Evolutionary conservation across 2,329 filamentous ascomycete species (phyloP).

Genomic region (Metarhizium rileyi): DNA sequence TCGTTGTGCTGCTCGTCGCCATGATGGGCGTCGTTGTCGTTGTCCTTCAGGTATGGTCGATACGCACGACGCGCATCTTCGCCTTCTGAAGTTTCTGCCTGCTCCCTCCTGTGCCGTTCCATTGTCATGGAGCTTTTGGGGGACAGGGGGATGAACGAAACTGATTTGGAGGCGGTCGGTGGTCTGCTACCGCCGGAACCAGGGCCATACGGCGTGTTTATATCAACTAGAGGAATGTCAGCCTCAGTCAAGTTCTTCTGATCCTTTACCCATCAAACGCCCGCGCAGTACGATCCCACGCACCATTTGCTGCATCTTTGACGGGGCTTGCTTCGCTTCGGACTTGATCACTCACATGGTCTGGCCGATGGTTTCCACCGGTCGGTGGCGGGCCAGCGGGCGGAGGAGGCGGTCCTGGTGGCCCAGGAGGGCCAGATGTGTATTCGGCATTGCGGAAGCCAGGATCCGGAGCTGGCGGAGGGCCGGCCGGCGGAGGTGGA

Average conservation of each 20-base stretch:
- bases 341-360: conserved; percentile 34
- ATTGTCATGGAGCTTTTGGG: conserved; percentile 39
- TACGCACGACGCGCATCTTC: conserved; percentile 10
- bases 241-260: conserved; percentile 4
- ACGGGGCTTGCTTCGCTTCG: conserved; percentile 15
- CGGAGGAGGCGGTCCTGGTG: conserved; percentile 20
- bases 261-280: conserved; percentile 1
- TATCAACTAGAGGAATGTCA: conserved; percentile 19
- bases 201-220: conserved; percentile 12
- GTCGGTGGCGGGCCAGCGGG: conserved; percentile 24
- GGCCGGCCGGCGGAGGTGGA: conserved; percentile 23
- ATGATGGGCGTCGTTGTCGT: conserved; percentile 12
- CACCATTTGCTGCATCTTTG: conserved; percentile 26
- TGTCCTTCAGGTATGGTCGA: conserved; percentile 10
- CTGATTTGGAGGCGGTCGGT: conserved; percentile 26
- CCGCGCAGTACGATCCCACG: conserved; percentile 22
- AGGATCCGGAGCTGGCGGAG: conserved; percentile 12
- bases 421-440: conserved; percentile 8
- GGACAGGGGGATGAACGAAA: conserved; percentile 39
- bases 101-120: conserved; percentile 27
- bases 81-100: conserved; percentile 17
- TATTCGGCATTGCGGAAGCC: conserved; percentile 9
- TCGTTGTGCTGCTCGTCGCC: conserved; percentile 6
- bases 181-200: not conserved
- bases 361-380: conserved; percentile 25